Conservation (phyloP, 2,329 filamentous ascomycete genomes). For the Knoxdaviesia capensis region DNA sequence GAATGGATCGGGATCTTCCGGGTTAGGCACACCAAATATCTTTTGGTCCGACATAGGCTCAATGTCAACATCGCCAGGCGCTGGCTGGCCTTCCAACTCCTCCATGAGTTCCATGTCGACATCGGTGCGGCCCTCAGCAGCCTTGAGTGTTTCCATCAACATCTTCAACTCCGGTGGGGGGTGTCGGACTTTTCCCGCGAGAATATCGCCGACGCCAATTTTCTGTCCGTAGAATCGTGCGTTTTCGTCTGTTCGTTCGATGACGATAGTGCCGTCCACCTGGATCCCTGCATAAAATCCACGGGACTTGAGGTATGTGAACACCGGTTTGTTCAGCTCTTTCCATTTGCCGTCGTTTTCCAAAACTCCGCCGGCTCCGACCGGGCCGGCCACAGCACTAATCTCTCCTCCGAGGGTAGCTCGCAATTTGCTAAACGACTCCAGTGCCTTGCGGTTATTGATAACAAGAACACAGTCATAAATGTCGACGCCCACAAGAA, state of each 20-base stretch:
- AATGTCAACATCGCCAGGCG: slow-evolving; percentile 15
- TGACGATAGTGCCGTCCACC: slow-evolving; percentile 70
- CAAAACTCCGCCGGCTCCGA: slow-evolving; percentile 35
- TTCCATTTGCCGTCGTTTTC: slow-evolving; percentile 15
- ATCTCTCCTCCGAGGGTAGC: slow-evolving; percentile 64
- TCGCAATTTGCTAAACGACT: slow-evolving; percentile 55
- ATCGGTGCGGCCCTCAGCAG: slow-evolving; percentile 14
- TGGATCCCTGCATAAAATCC: slow-evolving; percentile 78
- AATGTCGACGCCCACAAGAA: slow-evolving; percentile 66
- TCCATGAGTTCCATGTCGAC: slow-evolving; percentile 13
- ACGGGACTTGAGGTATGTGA: slow-evolving; percentile 65
- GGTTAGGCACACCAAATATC: slow-evolving; percentile 17
- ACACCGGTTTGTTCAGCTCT: slow-evolving; percentile 30
- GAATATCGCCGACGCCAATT: slow-evolving; percentile 23
- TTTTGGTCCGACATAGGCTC: slow-evolving; percentile 9
- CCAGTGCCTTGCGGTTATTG: slow-evolving; percentile 55
- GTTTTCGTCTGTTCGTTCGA: slow-evolving; percentile 76
- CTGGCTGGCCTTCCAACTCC: slow-evolving; percentile 13
- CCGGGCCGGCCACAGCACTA: slow-evolving; percentile 48
- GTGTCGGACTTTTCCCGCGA: slow-evolving; percentile 21
- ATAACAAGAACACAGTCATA: slow-evolving; percentile 82
- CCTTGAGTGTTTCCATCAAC: slow-evolving; percentile 15
- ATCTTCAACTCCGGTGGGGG: slow-evolving; percentile 7
- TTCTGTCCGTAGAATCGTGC: slow-evolving; percentile 62
- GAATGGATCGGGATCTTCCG: slow-evolving; percentile 17